Evolutionary conservation across 768 basidiomycete genomes (phyloP).

Genomic region (Kwoniella heveanensis): DNA sequence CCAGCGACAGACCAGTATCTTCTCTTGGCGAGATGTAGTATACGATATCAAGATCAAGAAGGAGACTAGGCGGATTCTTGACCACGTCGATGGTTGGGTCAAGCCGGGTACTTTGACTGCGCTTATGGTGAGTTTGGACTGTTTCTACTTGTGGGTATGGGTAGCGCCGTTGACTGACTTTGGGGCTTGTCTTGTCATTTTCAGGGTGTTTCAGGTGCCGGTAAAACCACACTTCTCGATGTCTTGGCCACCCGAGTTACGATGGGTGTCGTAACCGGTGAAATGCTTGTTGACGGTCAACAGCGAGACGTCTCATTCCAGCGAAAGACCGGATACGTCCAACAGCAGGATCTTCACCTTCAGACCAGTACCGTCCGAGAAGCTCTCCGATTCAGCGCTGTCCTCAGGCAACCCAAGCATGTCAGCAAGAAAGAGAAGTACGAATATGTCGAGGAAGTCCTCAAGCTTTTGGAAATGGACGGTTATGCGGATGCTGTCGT

Average conservation of each 20-base stretch:
- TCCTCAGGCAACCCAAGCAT: slow-evolving; percentile 57
- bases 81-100: slow-evolving; percentile 54
- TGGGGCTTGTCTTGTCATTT: too few species aligned
- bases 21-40: slow-evolving; percentile 55
- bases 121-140: slow-evolving; percentile 54
- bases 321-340: slow-evolving; percentile 58
- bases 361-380: slow-evolving; percentile 58
- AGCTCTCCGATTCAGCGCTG: slow-evolving; percentile 58
- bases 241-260: slow-evolving; percentile 54
- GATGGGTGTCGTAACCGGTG: slow-evolving; percentile 60
- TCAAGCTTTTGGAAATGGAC: slow-evolving; percentile 58
- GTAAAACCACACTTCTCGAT: slow-evolving; percentile 56
- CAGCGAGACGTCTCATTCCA: slow-evolving; percentile 58
- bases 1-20: slow-evolving; percentile 54
- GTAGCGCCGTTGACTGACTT: too few species aligned
- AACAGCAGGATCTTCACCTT: slow-evolving; percentile 59
- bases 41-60: slow-evolving; percentile 57
- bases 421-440: slow-evolving; percentile 56
- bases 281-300: slow-evolving; percentile 59
- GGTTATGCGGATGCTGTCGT: slow-evolving; percentile 53
- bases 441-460: slow-evolving; percentile 58
- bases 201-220: slow-evolving; percentile 62
- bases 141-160: slow-evolving; percentile 64
- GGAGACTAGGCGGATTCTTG: slow-evolving; percentile 59
- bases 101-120: slow-evolving; percentile 52